Evolutionary conservation across 176 grass and related monocot species (phyloP).

Genomic region (Carex scoparia): DNA sequence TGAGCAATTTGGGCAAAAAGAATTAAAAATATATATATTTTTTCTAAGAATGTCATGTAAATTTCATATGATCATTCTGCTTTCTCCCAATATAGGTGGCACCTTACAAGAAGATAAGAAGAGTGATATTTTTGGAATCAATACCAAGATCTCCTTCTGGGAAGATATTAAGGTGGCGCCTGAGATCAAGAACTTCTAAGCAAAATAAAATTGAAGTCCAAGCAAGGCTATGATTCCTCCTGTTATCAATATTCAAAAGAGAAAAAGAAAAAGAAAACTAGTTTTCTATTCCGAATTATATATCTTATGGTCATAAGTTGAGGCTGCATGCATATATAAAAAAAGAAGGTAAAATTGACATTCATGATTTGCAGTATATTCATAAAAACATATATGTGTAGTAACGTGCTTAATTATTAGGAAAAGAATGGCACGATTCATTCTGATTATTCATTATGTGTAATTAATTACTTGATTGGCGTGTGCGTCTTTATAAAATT

Average conservation of each 20-base stretch:
- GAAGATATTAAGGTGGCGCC: conserved; percentile 47
- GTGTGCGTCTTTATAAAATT: neutral
- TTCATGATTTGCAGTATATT: neutral
- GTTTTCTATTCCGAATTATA: neutral
- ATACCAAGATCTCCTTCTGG: conserved; percentile 51
- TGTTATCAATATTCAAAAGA: neutral
- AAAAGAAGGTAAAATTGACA: neutral
- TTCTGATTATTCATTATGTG: neutral
- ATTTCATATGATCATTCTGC: neutral
- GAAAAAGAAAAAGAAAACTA: neutral
- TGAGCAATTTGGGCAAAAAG: neutral
- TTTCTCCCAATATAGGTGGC: conserved; percentile 35
- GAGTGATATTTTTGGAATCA: conserved; percentile 42
- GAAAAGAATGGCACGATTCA: neutral
- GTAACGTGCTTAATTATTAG: neutral
- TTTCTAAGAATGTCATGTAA: neutral
- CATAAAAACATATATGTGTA: neutral
- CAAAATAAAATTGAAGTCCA: conserved; percentile 13
- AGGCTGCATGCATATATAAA: neutral
- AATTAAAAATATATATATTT: neutral
- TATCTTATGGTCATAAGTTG: neutral
- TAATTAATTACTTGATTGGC: neutral
- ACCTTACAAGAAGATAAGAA: conserved; percentile 51
- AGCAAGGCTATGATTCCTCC: conserved; percentile 27
- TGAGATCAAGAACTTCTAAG: conserved; percentile 17